phyloP scores from a whole-genome alignment of 2,329 filamentous ascomycete genomes.

The Verticillium nonalfalfae region DNA sequence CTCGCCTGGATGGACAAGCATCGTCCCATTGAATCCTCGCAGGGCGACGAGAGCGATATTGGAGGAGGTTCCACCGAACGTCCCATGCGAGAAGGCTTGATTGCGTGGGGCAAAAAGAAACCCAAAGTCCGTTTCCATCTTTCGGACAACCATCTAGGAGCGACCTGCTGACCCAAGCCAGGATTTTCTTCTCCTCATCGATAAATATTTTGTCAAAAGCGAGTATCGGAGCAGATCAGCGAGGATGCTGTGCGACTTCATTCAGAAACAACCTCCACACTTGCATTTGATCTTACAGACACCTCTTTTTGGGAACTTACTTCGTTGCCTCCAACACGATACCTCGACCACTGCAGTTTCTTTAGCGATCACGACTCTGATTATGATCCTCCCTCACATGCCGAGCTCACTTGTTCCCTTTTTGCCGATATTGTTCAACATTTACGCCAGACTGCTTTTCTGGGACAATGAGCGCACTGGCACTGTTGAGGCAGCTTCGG shows the following conservation, averaged over 20 bases:
- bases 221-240: conserved; percentile 59
- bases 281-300: conserved; percentile 68
- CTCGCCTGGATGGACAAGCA: conserved; percentile 48
- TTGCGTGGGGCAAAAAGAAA: conserved; percentile 59
- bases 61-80: conserved; percentile 40
- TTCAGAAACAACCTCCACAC: conserved; percentile 73
- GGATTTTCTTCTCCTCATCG: conserved; percentile 60
- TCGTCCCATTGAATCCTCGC: conserved; percentile 20
- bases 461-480: conserved; percentile 57
- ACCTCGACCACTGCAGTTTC: conserved; percentile 74
- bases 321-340: conserved; percentile 70
- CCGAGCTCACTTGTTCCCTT: conserved; percentile 63
- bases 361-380: conserved; percentile 64
- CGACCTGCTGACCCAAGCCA: conserved; percentile 21
- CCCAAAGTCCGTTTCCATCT: conserved; percentile 39
- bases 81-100: conserved; percentile 43
- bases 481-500: conserved; percentile 27
- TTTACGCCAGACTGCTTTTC: conserved; percentile 74
- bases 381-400: conserved; percentile 80
- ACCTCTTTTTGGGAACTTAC: conserved; percentile 61
- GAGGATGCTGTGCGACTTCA: conserved; percentile 64
- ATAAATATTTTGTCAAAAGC: conserved; percentile 59
- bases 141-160: neutral
- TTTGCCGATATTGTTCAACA: conserved; percentile 70
- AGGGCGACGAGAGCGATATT: conserved; percentile 27